Evolutionary conservation across 2,329 filamentous ascomycete species (phyloP), one percentile per base, ranked within the genome.

Genomic region (Scytalidium lignicola): DNA sequence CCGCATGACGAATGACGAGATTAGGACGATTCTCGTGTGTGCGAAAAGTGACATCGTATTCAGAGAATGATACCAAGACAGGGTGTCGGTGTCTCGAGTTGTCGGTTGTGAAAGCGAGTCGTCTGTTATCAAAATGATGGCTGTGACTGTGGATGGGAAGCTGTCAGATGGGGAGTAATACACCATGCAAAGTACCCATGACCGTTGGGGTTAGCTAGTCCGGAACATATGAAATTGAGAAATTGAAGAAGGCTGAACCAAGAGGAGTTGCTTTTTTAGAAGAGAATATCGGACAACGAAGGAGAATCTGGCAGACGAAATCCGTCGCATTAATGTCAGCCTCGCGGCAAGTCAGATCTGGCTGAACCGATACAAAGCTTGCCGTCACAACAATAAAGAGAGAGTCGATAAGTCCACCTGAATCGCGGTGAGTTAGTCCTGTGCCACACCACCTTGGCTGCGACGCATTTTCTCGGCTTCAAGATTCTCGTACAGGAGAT

Each of bases 381-480:
- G 70, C 67, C 69, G 70, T 70, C 72, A 72, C 72, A 75, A 75
- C 72, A 70, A 73, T 69, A 67, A 69, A 71, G 74, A 69, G 70
- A 26, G 10, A 26, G 23, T 26, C 66, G 52, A 55, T 51, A 51
- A 52, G 49, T 44, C 49, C 49, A 52, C 51, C n/a, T 17, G 29
- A 13, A 18, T 23, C 2, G 13, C 9, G 23, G 48, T 44, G 45
- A 46, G 41, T 55, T 62, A 66, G 32, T 66, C 62, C 57, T 66
- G 63, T 46, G 59, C 32, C n/a, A 37, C 44, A 46, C 53, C 75
- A 48, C 83, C 80, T 72, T 95, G 87, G 76, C 90, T 95, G 67
- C 93, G 89, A 63, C 93, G 90, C 84, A 95, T 95, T 82, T 99
- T 99, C 77, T 99, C 93, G 15, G 91, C 92, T 74, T 99, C 93